A percentile compares a stretch with the other conserved stretches of the same genome.
Evolutionary conservation across 805 yeast species (phyloP).

Genomic region (Metschnikowia chrysomelidarum): DNA sequence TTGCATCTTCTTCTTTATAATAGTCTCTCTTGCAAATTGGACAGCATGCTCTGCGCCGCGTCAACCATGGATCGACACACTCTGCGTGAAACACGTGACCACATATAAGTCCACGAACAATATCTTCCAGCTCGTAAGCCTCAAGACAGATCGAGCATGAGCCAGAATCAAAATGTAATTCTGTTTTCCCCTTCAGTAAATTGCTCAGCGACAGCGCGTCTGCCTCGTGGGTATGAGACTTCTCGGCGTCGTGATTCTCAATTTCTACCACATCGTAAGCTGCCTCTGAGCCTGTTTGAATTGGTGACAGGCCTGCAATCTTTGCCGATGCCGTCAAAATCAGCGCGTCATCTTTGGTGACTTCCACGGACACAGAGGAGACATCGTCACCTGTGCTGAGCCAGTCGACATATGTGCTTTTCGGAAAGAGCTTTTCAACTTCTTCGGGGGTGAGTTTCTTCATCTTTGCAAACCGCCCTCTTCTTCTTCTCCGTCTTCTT

Average conservation of each 20-base stretch:
- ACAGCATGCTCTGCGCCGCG: constrained; percentile 71
- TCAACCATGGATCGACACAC: constrained; percentile 82
- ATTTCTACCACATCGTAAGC: constrained; percentile 6
- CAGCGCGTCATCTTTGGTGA: constrained; percentile 3
- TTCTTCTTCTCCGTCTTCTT: constrained; percentile 38
- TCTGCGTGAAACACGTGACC: constrained; percentile 81
- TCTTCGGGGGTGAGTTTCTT: constrained; percentile 53
- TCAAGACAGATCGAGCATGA: constrained; percentile 80
- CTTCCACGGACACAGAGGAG: constrained; percentile 4
- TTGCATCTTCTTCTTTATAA: constrained; percentile 28
- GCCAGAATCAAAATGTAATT: constrained; percentile 60
- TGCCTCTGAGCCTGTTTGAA: constrained; percentile 1
- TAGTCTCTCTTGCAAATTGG: constrained; percentile 80
- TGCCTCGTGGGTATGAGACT: constrained; percentile 1
- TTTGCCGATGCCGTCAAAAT: constrained; percentile 2
- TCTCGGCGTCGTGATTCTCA: constrained; percentile 3
- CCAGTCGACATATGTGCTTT: constrained; percentile 58
- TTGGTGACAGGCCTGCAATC: not conserved
- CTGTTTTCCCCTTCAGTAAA: constrained; percentile 14
- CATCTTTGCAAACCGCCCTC: constrained; percentile 44
- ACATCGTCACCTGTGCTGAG: constrained; percentile 55
- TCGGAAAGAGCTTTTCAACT: constrained; percentile 60
- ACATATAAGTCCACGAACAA: constrained; percentile 72
- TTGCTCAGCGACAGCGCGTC: constrained; percentile 8
- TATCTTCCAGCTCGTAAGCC: constrained; percentile 55